Evolutionary conservation across 164 flowering plant genomes (phyloP).

Genomic region (Dillenia suffruticosa): DNA sequence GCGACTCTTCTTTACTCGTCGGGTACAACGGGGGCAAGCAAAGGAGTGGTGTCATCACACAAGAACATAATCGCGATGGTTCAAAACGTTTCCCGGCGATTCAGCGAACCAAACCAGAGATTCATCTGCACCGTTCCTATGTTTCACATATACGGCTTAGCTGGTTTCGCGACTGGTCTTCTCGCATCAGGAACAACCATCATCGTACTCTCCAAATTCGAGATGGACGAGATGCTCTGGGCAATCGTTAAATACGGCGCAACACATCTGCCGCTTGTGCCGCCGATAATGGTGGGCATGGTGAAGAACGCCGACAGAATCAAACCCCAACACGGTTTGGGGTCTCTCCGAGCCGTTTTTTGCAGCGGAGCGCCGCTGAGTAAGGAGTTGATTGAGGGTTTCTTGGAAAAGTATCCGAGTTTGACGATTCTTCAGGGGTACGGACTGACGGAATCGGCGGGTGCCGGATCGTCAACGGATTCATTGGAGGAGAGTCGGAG

Average conservation of each 20-base stretch:
- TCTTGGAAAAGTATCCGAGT: constrained; percentile 51
- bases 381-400: constrained; percentile 78
- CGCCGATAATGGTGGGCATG: constrained; percentile 58
- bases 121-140: constrained; percentile 85
- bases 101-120: constrained; percentile 7
- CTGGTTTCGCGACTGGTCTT: constrained; percentile 44
- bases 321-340: constrained; percentile 38
- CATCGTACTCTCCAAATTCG: constrained; percentile 53
- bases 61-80: constrained; percentile 71
- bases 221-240: constrained; percentile 49
- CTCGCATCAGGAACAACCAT: constrained; percentile 53
- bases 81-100: constrained; percentile 10
- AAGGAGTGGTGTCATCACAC: constrained; percentile 82
- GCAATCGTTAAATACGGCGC: constrained; percentile 37
- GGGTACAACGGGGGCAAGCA: constrained; percentile 89
- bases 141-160: constrained; percentile 94
- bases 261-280: constrained; percentile 56
- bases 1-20: constrained; percentile 89
- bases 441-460: constrained; percentile 84
- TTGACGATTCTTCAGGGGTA: constrained; percentile 77
- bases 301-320: constrained; percentile 37
- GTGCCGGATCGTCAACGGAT: constrained; percentile 82
- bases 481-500: constrained; percentile 73
- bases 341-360: constrained; percentile 39
- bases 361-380: constrained; percentile 91